Base-by-base conservation (phyloP, 1,284 basidiomycete genomes). In the Apiotrichum gamsii region DNA sequence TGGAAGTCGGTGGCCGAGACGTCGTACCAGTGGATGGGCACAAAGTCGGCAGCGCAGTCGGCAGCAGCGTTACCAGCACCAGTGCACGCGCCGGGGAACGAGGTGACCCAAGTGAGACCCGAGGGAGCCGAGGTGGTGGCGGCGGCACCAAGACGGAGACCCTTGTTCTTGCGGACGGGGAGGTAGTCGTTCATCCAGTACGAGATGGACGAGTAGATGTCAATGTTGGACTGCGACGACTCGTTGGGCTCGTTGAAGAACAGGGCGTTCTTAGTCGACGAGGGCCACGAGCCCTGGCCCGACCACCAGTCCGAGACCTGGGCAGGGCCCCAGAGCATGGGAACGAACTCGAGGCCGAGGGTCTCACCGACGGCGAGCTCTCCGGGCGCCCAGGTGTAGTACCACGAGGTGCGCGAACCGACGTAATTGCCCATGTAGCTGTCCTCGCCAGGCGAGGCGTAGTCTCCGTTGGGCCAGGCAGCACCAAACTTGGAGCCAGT, bases 311-410 rank as follows among this genome's bases (percentile, higher is more conserved):
- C 43, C 25, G 25, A 28, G 11, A 28, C 25, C 8, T 6, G 25
- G 52, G 72, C 51, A 61, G 81, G 51, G 57, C 84, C 82, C 83
- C 84, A 87, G 11, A 85, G 70, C 84, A 85, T 84, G 46, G 82
- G 78, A 53, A 78, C 76, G 65, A 73, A 80, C 15, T 77, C 67
- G 43, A 81, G 68, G 33, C 78, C 80, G 46, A 76, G 67, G 1
- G 21, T 14, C 23, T 46, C 45, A 23, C 20, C 25, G 11, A 72
- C 52, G 57, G 61, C 19, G 78, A n/a, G 35, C n/a, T 15, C 52
- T 43, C 37, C 23, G 49, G 54, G 47, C 13, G 36, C 70, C 81
- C 69, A 69, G 31, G 68, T 71, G 61, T 72, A 71, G 57, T 68
- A 71, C 61, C 61, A 70, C 18, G 56, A 51, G 20, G 60, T 37